Base-by-base conservation (phyloP, 768 basidiomycete genomes). In the Pholiota conissans region DNA sequence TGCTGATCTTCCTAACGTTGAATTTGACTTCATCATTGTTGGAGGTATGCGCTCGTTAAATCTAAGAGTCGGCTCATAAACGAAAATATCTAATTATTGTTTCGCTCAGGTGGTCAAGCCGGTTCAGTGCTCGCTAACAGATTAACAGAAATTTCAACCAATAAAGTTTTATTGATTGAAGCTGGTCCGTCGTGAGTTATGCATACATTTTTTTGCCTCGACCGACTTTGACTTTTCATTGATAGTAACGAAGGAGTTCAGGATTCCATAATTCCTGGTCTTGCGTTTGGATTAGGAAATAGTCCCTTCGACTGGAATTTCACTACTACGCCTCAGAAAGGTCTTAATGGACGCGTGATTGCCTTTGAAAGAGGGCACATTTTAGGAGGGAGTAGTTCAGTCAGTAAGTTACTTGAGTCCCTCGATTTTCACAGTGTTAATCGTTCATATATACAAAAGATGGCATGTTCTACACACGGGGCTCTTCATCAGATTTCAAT, bases 91-190 rank as follows among this genome's bases (percentile, higher is more conserved):
- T 18, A 45, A 26, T 24, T 30, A 20, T 5, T 30, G 29, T 39
- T 26, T 49, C 6, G 13, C 14, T 32, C 49, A 68, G 76, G 71
- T 28, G 84, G 84, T 22, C 83, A 82, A 27, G 76, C 82, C 0
- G 85, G 85, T 5, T 83, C 82, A 46, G 82, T 78, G 1, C 69
- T 85, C 11, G 84, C 84, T 0, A 74, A 80, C 10, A 74, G 84
- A 5, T 68, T 85, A 5, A 79, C 77, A 6, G 84, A 85, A 63
- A 70, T 84, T 49, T 74, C 78, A 0, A 65, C 63, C 2, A 68
- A 79, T 9, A 73, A 74, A 6, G 83, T 85, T 0, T 69, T 84
- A 9, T 63, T 86, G 3, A 67, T 85, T 5, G 85, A 86, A 65
- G 79, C 83, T 1, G 85, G 85, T 4, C 66, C 69, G 57, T 87